Evolutionary conservation across 805 yeast genomes (phyloP), one percentile per base, ranked within the genome.

Genomic region (Lipomyces orientalis): DNA sequence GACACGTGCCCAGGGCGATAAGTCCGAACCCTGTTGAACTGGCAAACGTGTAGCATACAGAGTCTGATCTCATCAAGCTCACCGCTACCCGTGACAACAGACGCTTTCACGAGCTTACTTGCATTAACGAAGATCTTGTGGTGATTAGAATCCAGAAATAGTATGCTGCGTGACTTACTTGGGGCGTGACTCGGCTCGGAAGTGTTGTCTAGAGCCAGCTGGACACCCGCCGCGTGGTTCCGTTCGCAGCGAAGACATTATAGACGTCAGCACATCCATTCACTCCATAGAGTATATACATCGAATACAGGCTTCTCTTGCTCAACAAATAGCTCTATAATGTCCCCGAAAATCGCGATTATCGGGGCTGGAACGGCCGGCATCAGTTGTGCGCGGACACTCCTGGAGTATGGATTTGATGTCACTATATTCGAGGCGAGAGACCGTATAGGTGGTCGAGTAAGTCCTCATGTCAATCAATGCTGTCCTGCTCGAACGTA

Each of bases 291-390:
- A 16, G 25, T 43, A 7, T n/a, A 43, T n/a, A 43, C 49, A 16
- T 43, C 22, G 8, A 43, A 16, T 16, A 1, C n/a, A n/a, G 25
- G n/a, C 12, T 25, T n/a, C 12, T 14, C 37, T 19, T 25, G 14
- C n/a, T n/a, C 8, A 8, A 9, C 49, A 43, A 43, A 16, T 43
- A 7, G 49, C 10, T 16, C 5, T 16, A 16, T 16, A 16, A 43
- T 43, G 49, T 16, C 49, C 9, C 29, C 56, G 16, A 12, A 49
- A 52, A 51, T 59, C 35, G 74, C 77, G 25, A 70, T 77, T 14
- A 68, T 77, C 29, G 80, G 80, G 10, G 80, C 77, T 19, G 80
- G 80, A 22, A 66, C 71, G 46, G 77, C 79, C 7, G 80, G 80
- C 29, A 68, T 77, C 22, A 61, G 75, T 55, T 78, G 78, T 39